Evolutionary conservation across 768 basidiomycete species (phyloP).

Genomic region (Cystofilobasidium capitatum): DNA sequence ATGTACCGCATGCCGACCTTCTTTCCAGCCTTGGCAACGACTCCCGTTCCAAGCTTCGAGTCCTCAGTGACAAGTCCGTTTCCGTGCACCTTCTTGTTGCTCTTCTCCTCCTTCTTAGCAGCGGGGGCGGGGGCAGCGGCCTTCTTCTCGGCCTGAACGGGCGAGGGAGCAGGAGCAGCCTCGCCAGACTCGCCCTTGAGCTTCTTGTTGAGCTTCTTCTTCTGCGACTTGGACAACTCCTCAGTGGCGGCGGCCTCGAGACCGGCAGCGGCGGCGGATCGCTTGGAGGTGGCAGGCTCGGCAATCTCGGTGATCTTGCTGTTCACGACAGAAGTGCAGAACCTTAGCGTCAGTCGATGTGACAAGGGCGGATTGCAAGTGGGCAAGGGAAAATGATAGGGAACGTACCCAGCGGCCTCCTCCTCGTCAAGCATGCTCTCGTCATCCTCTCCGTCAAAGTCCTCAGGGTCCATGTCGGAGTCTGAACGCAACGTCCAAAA

Average conservation of each 20-base stretch:
- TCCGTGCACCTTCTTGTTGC: constrained; percentile 34
- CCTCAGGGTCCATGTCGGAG: constrained; percentile 40
- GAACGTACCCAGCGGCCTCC: constrained; percentile 20
- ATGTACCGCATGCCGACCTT: constrained; percentile 81
- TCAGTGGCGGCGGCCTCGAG: constrained; percentile 42
- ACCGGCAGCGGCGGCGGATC: constrained; percentile 51
- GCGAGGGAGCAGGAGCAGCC: constrained; percentile 37
- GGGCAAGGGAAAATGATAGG: not conserved
- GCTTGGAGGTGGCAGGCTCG: constrained; percentile 46
- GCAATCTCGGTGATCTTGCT: constrained; percentile 34
- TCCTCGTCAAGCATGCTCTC: constrained; percentile 39
- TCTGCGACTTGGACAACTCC: constrained; percentile 48
- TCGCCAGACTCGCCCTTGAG: constrained; percentile 54
- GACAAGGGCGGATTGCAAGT: not conserved
- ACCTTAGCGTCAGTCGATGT: not conserved
- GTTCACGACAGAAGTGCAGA: not conserved
- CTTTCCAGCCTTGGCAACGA: constrained; percentile 74
- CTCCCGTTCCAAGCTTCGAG: constrained; percentile 68
- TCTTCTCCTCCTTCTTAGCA: constrained; percentile 35
- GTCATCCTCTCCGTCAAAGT: constrained; percentile 40
- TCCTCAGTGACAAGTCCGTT: constrained; percentile 67
- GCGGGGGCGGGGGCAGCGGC: constrained; percentile 25
- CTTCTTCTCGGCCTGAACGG: constrained; percentile 30
- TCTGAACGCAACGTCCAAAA: too few relatives aligned
- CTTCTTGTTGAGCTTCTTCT: constrained; percentile 60